These are phyloP conservation scores for Excoecaria agallocha DNA, from an alignment of 345 rosid genomes.

Conservation along the genomic window DNA sequence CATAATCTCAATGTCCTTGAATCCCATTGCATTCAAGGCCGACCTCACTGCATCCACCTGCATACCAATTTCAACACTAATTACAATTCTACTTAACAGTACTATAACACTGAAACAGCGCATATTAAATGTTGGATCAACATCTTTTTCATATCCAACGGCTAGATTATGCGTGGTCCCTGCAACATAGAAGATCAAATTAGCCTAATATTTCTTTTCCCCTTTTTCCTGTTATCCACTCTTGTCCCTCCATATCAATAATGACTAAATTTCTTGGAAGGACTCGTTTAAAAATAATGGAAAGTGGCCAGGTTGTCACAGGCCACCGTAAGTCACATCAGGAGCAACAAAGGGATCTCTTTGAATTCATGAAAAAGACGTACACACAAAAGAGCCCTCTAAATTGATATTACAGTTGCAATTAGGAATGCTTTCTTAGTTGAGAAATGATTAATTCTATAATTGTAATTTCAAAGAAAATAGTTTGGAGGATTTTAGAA, in stretches of 20 bases:
- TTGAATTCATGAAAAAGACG: not conserved
- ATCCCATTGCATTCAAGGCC: conserved; percentile 74
- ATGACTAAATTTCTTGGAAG: not conserved
- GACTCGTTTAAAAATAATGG: conserved; percentile 1
- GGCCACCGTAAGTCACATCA: conserved; percentile 24
- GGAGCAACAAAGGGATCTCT: not conserved
- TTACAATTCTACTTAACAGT: not conserved
- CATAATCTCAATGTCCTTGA: conserved; percentile 64
- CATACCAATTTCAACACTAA: not conserved
- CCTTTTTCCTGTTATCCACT: not conserved
- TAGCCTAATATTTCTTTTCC: not conserved
- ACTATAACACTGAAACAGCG: not conserved
- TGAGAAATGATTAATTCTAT: too few species aligned
- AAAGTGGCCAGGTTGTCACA: conserved; percentile 30
- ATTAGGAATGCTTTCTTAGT: too few species aligned
- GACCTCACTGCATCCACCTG: conserved; percentile 90
- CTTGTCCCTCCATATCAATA: conserved; percentile 1
- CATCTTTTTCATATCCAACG: not conserved
- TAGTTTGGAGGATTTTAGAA: too few species aligned
- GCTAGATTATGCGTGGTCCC: conserved; percentile 20
- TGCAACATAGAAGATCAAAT: not conserved
- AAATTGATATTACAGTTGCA: too few species aligned
- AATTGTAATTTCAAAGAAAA: too few species aligned
- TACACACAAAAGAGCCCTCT: too few species aligned
- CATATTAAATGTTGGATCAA: too few species aligned